phyloP scores from a whole-genome alignment of 768 basidiomycete species.

The Termitomyces titanicus region DNA sequence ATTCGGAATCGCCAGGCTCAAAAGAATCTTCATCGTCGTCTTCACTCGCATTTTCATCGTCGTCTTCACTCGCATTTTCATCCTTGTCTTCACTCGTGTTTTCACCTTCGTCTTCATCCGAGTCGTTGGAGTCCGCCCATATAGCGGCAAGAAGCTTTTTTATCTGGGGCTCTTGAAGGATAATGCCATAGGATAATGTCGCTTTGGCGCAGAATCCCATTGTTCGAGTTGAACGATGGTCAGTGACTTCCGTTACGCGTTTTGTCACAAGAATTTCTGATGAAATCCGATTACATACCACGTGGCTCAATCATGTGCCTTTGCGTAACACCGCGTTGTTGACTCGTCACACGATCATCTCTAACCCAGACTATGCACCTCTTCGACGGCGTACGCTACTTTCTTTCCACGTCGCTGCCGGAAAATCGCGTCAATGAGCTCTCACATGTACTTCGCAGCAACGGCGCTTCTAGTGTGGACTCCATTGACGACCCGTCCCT shows the following conservation, averaged over 20 bases:
- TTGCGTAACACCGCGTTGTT: constrained; percentile 13
- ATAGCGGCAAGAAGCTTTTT: neutral
- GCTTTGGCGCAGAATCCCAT: neutral
- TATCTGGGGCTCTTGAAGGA: neutral
- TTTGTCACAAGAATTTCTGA: no score
- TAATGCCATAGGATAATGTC: neutral
- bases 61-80: neutral
- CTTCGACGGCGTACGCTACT: constrained; percentile 43
- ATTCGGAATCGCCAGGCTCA: no score
- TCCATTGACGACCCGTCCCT: constrained; percentile 30
- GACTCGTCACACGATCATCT: constrained; percentile 9
- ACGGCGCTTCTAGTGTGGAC: constrained; percentile 41
- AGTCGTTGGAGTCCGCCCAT: no score
- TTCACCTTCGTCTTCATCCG: no score
- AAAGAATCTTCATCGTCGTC: no score
- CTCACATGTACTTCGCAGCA: constrained; percentile 41
- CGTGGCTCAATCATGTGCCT: constrained; percentile 2
- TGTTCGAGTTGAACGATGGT: no score
- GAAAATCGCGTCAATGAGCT: constrained; percentile 40
- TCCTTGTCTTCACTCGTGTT: no score
- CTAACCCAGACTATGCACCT: constrained; percentile 12
- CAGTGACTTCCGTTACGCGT: no score
- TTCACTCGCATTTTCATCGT: neutral
- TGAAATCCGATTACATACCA: no score
- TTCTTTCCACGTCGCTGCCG: constrained; percentile 47